Conservation (phyloP, 2,329 filamentous ascomycete species). For the Cordyceps cicadae region DNA sequence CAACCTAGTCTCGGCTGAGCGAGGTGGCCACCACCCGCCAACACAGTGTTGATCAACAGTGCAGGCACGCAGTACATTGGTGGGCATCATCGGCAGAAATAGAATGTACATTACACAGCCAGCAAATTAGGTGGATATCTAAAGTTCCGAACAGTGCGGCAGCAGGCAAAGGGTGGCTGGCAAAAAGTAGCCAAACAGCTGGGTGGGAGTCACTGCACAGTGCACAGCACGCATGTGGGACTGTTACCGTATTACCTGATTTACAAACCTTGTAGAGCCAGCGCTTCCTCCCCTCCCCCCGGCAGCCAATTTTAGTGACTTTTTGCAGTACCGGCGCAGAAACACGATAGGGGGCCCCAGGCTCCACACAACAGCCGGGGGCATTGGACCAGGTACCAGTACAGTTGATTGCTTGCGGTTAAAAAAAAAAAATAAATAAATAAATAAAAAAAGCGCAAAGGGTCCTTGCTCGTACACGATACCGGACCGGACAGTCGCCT, state of each 20-base stretch:
- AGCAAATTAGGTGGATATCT: neutral
- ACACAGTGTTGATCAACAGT: neutral
- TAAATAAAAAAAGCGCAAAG: neutral
- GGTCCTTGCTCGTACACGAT: neutral
- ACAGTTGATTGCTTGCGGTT: neutral
- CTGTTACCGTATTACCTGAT: no score
- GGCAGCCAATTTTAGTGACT: neutral
- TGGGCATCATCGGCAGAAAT: neutral
- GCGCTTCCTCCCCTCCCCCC: neutral
- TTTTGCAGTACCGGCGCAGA: neutral
- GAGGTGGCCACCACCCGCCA: neutral
- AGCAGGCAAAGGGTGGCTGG: neutral
- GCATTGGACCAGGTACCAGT: conserved; percentile 5
- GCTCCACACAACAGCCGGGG: neutral
- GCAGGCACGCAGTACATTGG: neutral
- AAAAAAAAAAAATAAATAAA: conserved; percentile 1
- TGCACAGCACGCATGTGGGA: neutral
- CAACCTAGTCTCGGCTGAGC: neutral
- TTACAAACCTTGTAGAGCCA: neutral
- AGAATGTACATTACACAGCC: neutral
- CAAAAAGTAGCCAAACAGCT: neutral
- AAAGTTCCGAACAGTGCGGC: neutral
- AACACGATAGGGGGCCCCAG: neutral
- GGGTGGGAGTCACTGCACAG: neutral
- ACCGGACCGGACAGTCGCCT: no score